Conservation (phyloP, 495 filamentous ascomycete genomes). For the Penicillium riverlandense region DNA sequence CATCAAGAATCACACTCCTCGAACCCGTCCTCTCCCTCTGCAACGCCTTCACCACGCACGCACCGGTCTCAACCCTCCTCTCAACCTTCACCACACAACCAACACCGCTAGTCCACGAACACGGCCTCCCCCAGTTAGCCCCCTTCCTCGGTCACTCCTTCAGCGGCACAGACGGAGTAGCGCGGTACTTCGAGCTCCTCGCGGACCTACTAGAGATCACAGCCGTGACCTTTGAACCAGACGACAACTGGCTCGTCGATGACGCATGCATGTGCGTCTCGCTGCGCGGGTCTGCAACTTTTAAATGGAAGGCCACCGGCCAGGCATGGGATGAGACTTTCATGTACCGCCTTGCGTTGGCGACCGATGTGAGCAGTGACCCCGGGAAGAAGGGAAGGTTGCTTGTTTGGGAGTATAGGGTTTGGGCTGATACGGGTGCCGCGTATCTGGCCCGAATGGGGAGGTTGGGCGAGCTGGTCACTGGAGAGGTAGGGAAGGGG, state of each 20-base stretch:
- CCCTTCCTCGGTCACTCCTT: slow-evolving; percentile 55
- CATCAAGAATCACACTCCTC: slow-evolving; percentile 30
- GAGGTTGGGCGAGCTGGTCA: slow-evolving; percentile 19
- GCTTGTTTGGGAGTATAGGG: slow-evolving; percentile 45
- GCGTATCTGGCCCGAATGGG: slow-evolving; percentile 51
- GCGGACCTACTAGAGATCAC: slow-evolving; percentile 31
- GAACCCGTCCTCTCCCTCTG: slow-evolving; percentile 38
- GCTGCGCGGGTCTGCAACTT: slow-evolving; percentile 42
- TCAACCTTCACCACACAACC: slow-evolving; percentile 41
- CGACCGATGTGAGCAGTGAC: slow-evolving; percentile 16
- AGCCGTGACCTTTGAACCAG: slow-evolving; percentile 42
- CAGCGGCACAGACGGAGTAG: slow-evolving; percentile 37
- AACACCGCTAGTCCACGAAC: slow-evolving; percentile 40
- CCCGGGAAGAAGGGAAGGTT: slow-evolving; percentile 6
- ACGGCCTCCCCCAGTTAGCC: slow-evolving; percentile 52
- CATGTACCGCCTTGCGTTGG: slow-evolving; percentile 46
- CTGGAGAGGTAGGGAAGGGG: slow-evolving; percentile 3
- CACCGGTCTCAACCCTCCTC: slow-evolving; percentile 25
- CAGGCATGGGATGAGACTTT: slow-evolving; percentile 55
- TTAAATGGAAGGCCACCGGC: slow-evolving; percentile 41
- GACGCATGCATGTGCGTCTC: slow-evolving; percentile 31
- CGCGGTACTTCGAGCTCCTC: slow-evolving; percentile 42
- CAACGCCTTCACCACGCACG: slow-evolving; percentile 31
- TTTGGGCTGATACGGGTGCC: slow-evolving; percentile 62
- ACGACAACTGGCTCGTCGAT: slow-evolving; percentile 46